These are phyloP conservation scores for Dryas alaskensis DNA, from an alignment of 306 rosid species.

Conservation along the genomic window DNA sequence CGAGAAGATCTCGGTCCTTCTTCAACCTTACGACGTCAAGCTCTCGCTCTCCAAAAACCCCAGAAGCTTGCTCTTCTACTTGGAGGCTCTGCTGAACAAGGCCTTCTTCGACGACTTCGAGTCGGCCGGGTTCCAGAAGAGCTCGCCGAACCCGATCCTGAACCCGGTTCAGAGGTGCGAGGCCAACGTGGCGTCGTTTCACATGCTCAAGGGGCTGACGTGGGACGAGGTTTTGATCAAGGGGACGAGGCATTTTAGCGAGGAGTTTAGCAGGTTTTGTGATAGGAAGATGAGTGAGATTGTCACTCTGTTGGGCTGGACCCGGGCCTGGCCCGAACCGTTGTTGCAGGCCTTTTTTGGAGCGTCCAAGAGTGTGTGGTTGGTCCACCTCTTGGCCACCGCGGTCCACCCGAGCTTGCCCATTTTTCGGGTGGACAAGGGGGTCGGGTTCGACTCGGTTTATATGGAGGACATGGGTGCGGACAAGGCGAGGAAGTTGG, in stretches of 20 bases:
- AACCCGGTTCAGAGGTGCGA: conserved; percentile 67
- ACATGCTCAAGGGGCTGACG: conserved; percentile 51
- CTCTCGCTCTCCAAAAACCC: conserved; percentile 59
- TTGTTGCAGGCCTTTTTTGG: conserved; percentile 81
- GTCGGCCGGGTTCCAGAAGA: conserved; percentile 63
- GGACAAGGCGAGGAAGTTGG: conserved; percentile 47
- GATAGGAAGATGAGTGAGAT: conserved; percentile 96
- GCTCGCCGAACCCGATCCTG: conserved; percentile 37
- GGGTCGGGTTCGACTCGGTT: conserved; percentile 51
- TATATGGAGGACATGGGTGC: conserved; percentile 95
- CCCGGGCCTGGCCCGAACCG: conserved; percentile 93
- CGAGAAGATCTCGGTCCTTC: conserved; percentile 61
- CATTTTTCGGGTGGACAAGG: conserved; percentile 67
- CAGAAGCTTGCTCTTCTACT: conserved; percentile 50
- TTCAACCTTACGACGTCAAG: conserved; percentile 70
- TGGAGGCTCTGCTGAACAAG: conserved; percentile 67
- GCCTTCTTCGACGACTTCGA: conserved; percentile 89
- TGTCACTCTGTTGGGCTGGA: conserved; percentile 87
- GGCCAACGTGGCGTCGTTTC: conserved; percentile 51
- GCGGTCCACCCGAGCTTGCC: conserved; percentile 75
- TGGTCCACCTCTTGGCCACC: conserved; percentile 74
- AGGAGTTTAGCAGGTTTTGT: conserved; percentile 85
- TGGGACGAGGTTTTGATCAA: conserved; percentile 90
- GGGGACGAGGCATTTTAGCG: conserved; percentile 92
- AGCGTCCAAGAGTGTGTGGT: conserved; percentile 87